Evolutionary conservation across 495 filamentous ascomycete species (phyloP), one percentile per base, ranked within the genome.

Genomic region (Penicillium atrosanguineum): DNA sequence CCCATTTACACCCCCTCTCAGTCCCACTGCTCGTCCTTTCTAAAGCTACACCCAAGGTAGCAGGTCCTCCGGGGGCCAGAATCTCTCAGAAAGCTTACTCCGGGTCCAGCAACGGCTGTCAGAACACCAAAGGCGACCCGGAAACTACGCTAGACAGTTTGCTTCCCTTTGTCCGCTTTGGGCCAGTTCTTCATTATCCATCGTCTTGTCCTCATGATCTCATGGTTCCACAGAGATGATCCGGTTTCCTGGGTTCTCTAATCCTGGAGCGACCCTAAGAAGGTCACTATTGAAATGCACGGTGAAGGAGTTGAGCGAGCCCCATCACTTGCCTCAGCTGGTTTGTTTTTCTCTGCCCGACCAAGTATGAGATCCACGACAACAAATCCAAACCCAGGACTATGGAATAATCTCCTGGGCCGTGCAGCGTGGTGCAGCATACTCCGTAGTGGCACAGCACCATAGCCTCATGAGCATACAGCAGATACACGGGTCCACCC

Each of bases 51-150:
- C 48, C 50, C 37, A 31, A 45, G 29, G 51, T 41, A 53, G 53
- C 38, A 53, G 42, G 45, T 53, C 44, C 41, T 52, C 26, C 48
- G 52, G 16, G 23, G 54, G 18, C 52, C 48, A 49, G 25, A 55
- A 31, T 37, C 26, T 46, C 39, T 21, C 18, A 36, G 23, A 58
- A 64, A 61, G 53, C 59, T 64, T 50, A 20, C 34, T 20, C 44
- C 44, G 46, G 54, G 51, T 31, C 43, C 54, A 53, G 37, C 54
- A 64, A 65, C 62, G 62, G 62, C 62, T 65, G 62, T 65, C 62
- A 65, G 49, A 45, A 51, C 52, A 34, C 51, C 51, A 46, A 46
- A 55, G 36, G 48, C 41, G 46, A 56, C 48, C 48, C 49, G 51
- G 44, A 53, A 54, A 25, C 18, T 38, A 37, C 50, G 50, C 53